These are phyloP conservation scores for Amaranthus tricolor DNA, from an alignment of 179 eudicot species.

Conservation along the genomic window DNA sequence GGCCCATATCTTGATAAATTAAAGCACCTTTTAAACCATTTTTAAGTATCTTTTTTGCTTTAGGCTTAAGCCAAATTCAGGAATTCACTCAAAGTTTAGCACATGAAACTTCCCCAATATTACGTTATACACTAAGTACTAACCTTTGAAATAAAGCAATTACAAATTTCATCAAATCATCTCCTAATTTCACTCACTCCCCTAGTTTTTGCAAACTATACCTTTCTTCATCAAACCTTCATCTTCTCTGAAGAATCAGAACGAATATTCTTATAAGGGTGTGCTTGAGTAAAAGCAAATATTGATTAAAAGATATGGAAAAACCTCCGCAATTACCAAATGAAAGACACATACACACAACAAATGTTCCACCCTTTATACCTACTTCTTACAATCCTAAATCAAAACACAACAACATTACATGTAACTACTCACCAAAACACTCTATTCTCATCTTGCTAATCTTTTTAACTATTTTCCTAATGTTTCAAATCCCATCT, in stretches of 20 bases:
- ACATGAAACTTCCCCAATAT: too few relatives aligned
- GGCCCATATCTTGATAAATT: too few relatives aligned
- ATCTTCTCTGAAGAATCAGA: background rate
- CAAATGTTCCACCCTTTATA: background rate
- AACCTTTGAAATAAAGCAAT: too few relatives aligned
- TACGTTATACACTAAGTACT: too few relatives aligned
- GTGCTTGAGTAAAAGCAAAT: background rate
- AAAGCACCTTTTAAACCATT: too few relatives aligned
- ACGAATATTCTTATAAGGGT: background rate
- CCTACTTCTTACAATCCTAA: constrained; percentile 26
- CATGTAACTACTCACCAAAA: constrained; percentile 34
- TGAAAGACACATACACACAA: constrained; percentile 10
- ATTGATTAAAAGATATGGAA: constrained; percentile 13
- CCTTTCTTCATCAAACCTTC: constrained; percentile 3
- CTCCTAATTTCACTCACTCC: too few relatives aligned
- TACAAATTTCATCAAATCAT: too few relatives aligned
- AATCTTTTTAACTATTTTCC: constrained; percentile 32
- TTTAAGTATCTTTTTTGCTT: too few relatives aligned
- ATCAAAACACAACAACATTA: constrained; percentile 18
- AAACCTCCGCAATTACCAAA: constrained; percentile 1
- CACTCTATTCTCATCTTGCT: constrained; percentile 36
- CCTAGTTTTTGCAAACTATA: background rate
- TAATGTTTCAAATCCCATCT: constrained; percentile 46
- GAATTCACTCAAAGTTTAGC: too few relatives aligned
- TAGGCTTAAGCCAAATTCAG: too few relatives aligned